A percentile compares a stretch with the other conserved stretches of the same genome.
Evolutionary conservation across 106 monocot species (phyloP).

Genomic region (Dendrobium catenatum): DNA sequence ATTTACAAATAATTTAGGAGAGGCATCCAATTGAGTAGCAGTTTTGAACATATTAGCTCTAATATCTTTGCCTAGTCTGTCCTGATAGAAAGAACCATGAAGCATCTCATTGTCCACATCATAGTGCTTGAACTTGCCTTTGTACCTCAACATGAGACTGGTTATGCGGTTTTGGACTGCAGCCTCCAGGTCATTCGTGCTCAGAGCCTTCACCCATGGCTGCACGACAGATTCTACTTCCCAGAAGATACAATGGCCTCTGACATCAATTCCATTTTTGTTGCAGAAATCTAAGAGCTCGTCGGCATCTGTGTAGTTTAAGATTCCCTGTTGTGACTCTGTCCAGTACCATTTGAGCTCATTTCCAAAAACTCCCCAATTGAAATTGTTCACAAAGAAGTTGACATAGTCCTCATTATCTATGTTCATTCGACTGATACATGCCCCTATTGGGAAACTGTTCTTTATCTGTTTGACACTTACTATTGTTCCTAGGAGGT

Average conservation of each 20-base stretch:
- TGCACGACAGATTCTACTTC: slow-evolving; percentile 47
- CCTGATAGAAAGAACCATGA: slow-evolving; percentile 81
- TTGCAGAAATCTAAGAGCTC: slow-evolving; percentile 50
- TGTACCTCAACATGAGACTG: slow-evolving; percentile 65
- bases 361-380: slow-evolving; percentile 89
- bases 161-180: slow-evolving; percentile 57
- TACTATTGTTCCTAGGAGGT: slow-evolving; percentile 13
- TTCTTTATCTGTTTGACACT: slow-evolving; percentile 42
- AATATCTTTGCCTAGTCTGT: slow-evolving; percentile 55
- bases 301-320: slow-evolving; percentile 73
- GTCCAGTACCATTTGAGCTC: slow-evolving; percentile 94
- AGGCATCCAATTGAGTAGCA: slow-evolving; percentile 52
- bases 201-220: slow-evolving; percentile 49
- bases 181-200: slow-evolving; percentile 39
- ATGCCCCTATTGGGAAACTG: slow-evolving; percentile 66
- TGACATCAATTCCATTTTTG: slow-evolving; percentile 31
- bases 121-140: slow-evolving; percentile 64
- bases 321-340: slow-evolving; percentile 52
- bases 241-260: slow-evolving; percentile 83
- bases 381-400: slow-evolving; percentile 75
- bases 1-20: slow-evolving; percentile 67
- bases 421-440: slow-evolving; percentile 51
- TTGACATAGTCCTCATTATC: slow-evolving; percentile 75
- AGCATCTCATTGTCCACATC: slow-evolving; percentile 98
- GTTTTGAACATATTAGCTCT: slow-evolving; percentile 63